A percentile compares a stretch with the other conserved stretches of the same genome.
These are phyloP conservation scores for barley (Hordeum vulgare) DNA, from an alignment of 176 grass and related monocot genomes.

Conservation along the genomic window DNA sequence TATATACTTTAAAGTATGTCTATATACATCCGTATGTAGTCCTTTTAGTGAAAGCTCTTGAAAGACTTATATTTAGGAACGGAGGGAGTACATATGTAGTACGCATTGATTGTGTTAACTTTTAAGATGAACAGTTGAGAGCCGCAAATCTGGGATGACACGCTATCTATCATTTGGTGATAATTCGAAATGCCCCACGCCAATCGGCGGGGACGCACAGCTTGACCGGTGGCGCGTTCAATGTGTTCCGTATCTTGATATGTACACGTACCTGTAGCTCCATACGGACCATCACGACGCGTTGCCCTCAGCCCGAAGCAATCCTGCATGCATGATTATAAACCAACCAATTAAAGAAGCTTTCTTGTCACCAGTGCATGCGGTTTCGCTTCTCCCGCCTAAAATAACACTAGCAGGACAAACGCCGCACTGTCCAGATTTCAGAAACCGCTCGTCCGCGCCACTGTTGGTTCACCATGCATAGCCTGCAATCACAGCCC, in stretches of 20 bases:
- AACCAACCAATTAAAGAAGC: background rate
- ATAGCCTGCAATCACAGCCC: background rate
- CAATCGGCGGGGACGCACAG: background rate
- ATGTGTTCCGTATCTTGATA: conserved; percentile 7
- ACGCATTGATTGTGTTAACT: too few species aligned
- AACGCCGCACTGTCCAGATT: background rate
- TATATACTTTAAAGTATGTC: too few species aligned
- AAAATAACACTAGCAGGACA: background rate
- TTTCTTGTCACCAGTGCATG: background rate
- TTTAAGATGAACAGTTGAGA: background rate
- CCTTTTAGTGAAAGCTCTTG: too few species aligned
- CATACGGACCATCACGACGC: conserved; percentile 19
- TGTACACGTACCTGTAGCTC: conserved; percentile 27
- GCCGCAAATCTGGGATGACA: conserved; percentile 4
- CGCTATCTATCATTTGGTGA: background rate
- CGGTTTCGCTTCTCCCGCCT: background rate
- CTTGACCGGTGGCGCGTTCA: background rate
- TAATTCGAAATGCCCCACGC: conserved; percentile 4
- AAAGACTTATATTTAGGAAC: too few species aligned
- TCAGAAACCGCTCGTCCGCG: background rate
- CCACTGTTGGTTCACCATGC: background rate
- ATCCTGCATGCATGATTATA: background rate
- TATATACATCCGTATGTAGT: too few species aligned
- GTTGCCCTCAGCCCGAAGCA: conserved; percentile 11
- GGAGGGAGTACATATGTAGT: too few species aligned